Base-by-base conservation (phyloP, 306 rosid species). In the Argentina anserina region DNA sequence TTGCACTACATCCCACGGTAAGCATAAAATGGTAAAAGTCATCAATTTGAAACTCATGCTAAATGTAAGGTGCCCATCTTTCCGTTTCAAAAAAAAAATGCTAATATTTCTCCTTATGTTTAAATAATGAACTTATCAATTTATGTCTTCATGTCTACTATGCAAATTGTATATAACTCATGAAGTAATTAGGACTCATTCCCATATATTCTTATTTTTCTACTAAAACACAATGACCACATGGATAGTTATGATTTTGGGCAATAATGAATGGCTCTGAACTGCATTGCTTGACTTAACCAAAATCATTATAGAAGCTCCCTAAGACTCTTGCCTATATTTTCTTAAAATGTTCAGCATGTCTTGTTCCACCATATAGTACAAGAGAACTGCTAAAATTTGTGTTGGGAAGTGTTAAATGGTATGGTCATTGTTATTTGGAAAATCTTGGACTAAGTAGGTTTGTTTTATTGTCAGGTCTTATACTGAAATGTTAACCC, bases 1-100 rank as follows among this genome's bases (percentile, higher is more conserved):
- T 94, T 77, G 90, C 97, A 31, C 76, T 91, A 76, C 96, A 89
- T 74, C 99, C 99, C n/a, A 67, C 71, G 87, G 99, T 93, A 84
- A 81, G 85, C 59, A n/a, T n/a, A n/a, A n/a, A n/a, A 37, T 71
- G 28, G 21, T 47, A 2, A 41, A 25, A 1, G 42, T 29, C 53
- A 26, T 39, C 43, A 12, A 5, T 71, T 43, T 20, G 49, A 26
- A 39, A 40, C 46, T 42, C 36, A 4, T 67, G 41, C 41, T 61
- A 18, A 9, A 72, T 60, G 8, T n/a, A 58, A 28, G 37, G 15
- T 59, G 42, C 46, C 37, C n/a, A n/a, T n/a, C n/a, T n/a, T n/a
- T n/a, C n/a, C n/a, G n/a, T n/a, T n/a, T n/a, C n/a, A n/a, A n/a
- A n/a, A n/a, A n/a, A n/a, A n/a, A n/a, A n/a, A n/a, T n/a, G n/a